These are phyloP conservation scores for Colletotrichum sp. DNA, from an alignment of 2,329 filamentous ascomycete genomes.

Conservation along the genomic window DNA sequence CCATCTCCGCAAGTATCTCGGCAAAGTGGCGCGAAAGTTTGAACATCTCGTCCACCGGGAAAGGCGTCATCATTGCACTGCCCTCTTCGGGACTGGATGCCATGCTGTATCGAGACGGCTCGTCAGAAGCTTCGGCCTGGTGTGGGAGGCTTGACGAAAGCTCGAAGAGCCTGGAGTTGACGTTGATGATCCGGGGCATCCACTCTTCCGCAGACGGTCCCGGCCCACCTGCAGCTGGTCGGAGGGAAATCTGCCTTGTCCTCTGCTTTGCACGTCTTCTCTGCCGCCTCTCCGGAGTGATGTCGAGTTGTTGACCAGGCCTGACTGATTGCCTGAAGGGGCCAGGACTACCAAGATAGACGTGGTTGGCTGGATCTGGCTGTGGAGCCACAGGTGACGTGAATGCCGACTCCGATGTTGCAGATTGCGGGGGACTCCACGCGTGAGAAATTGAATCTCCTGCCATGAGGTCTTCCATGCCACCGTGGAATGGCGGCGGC, in stretches of 20 bases:
- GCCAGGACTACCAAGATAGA: conserved; percentile 6
- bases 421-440: conserved; percentile 17
- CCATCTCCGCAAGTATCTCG: conserved; percentile 34
- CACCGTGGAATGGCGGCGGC: conserved; percentile 25
- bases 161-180: conserved; percentile 41
- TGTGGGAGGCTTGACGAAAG: conserved; percentile 38
- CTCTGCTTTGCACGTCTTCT: conserved; percentile 28
- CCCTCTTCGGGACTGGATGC: conserved; percentile 25
- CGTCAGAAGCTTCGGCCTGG: conserved; percentile 25
- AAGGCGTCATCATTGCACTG: conserved; percentile 29
- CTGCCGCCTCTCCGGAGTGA: background rate
- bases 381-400: conserved; percentile 7
- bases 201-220: conserved; percentile 31
- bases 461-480: conserved; percentile 16
- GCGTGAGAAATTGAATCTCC: conserved; percentile 2
- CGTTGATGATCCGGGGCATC: conserved; percentile 43
- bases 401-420: conserved; percentile 12
- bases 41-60: conserved; percentile 47
- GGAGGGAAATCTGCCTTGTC: conserved; percentile 36
- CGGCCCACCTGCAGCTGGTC: conserved; percentile 20
- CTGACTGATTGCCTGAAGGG: background rate
- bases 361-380: background rate
- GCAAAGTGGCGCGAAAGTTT: conserved; percentile 41
- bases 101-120: background rate
- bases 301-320: background rate